Conservation (phyloP, 257 asterid species). For the Solanum bulbocastanum region DNA sequence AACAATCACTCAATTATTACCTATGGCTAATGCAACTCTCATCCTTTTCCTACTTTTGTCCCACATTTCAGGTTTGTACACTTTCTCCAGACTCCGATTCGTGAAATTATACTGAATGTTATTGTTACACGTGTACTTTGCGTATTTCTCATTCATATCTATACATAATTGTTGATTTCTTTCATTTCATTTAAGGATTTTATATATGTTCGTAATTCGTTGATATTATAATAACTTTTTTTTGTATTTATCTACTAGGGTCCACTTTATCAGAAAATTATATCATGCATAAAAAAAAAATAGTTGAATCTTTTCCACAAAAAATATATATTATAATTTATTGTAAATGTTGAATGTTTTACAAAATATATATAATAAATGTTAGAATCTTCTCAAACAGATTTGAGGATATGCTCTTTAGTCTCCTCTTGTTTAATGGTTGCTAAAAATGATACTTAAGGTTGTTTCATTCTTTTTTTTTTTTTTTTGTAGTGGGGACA, state of each 20-base stretch:
- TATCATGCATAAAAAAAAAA: no score
- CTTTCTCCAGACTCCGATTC: background rate
- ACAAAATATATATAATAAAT: no score
- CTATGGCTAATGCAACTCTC: background rate
- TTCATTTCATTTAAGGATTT: background rate
- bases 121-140: no score
- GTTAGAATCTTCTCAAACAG: no score
- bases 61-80: background rate
- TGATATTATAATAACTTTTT: no score
- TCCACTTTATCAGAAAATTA: no score
- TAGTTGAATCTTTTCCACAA: background rate
- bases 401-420: background rate
- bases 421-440: background rate
- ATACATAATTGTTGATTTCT: background rate
- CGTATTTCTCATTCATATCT: background rate
- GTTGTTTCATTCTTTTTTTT: background rate
- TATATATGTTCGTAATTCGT: background rate
- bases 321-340: no score
- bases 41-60: background rate
- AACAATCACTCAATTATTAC: background rate
- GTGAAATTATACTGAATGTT: no score
- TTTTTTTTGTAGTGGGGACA: background rate
- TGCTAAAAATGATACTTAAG: background rate
- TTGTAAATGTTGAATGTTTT: no score
- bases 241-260: no score